These are phyloP conservation scores for Colletotrichum echinochloae DNA, from an alignment of 2,329 filamentous ascomycete species.

Conservation along the genomic window DNA sequence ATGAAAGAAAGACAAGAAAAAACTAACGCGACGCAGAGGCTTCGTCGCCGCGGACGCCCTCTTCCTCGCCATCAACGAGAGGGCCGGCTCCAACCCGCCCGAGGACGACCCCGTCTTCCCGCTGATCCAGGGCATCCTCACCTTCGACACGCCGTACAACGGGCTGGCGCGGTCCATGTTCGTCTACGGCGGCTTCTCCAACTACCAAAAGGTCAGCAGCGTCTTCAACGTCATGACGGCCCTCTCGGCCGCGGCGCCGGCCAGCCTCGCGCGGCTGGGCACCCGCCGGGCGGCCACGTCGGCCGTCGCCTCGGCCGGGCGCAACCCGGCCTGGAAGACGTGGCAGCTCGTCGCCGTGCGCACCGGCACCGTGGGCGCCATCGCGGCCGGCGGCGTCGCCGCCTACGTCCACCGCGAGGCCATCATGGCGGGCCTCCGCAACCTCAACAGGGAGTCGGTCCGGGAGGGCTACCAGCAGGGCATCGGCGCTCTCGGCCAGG, in stretches of 20 bases:
- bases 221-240: slow-evolving; percentile 70
- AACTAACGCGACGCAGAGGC: slow-evolving; percentile 61
- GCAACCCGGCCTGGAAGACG: slow-evolving; percentile 60
- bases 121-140: slow-evolving; percentile 81
- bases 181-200: slow-evolving; percentile 70
- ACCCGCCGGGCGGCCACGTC: slow-evolving; percentile 47
- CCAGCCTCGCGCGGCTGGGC: slow-evolving; percentile 55
- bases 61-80: slow-evolving; percentile 77
- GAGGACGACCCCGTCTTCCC: slow-evolving; percentile 74
- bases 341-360: slow-evolving; percentile 79
- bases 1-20: too few species aligned
- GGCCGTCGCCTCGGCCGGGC: slow-evolving; percentile 41
- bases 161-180: slow-evolving; percentile 72
- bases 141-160: slow-evolving; percentile 89
- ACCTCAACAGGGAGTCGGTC: slow-evolving; percentile 61
- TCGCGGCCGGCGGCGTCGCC: slow-evolving; percentile 83
- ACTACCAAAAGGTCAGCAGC: slow-evolving; percentile 67
- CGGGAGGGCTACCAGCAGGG: slow-evolving; percentile 62
- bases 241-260: slow-evolving; percentile 61
- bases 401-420: slow-evolving; percentile 83
- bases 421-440: slow-evolving; percentile 65
- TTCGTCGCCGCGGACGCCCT: slow-evolving; percentile 87
- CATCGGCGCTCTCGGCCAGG: slow-evolving; percentile 63
- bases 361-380: slow-evolving; percentile 84
- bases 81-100: slow-evolving; percentile 55